Evolutionary conservation across 2,329 filamentous ascomycete genomes (phyloP).

Genomic region (Colletotrichum viniferum): DNA sequence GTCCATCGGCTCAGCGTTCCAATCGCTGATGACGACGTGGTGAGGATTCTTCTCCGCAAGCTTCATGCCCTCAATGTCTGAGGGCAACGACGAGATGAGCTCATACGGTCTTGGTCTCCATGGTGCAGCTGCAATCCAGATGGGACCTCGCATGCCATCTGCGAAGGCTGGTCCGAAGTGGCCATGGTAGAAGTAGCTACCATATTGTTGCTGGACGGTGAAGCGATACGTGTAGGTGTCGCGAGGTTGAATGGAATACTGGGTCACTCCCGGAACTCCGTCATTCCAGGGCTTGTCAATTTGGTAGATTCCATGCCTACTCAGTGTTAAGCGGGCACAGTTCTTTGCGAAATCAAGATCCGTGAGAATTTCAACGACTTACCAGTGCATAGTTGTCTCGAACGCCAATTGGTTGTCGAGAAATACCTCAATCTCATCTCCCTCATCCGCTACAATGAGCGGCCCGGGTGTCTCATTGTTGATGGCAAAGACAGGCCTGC

Average conservation of each 20-base stretch:
- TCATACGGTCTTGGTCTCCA: slow-evolving; percentile 13
- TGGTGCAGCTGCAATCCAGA: slow-evolving; percentile 9
- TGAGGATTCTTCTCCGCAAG: neutral
- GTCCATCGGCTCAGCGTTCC: slow-evolving; percentile 15
- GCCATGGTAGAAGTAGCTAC: slow-evolving; percentile 13
- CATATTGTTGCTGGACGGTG: slow-evolving; percentile 7
- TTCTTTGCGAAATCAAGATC: neutral
- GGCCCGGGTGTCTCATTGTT: slow-evolving; percentile 12
- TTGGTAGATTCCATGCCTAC: slow-evolving; percentile 13
- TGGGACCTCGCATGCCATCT: slow-evolving; percentile 18
- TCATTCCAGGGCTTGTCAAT: slow-evolving; percentile 16
- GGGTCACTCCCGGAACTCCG: slow-evolving; percentile 8
- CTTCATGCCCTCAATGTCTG: slow-evolving; percentile 4
- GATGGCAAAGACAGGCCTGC: slow-evolving; percentile 11
- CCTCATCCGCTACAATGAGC: slow-evolving; percentile 15
- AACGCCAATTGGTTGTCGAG: slow-evolving; percentile 13
- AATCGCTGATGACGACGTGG: slow-evolving; percentile 13
- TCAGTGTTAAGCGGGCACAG: neutral
- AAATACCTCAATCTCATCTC: slow-evolving; percentile 13
- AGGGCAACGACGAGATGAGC: neutral
- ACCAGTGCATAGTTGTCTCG: slow-evolving; percentile 17
- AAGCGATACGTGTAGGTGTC: slow-evolving; percentile 12
- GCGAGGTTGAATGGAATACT: slow-evolving; percentile 14
- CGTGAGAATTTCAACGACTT: neutral
- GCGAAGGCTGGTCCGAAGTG: slow-evolving; percentile 8